Percentiles rank a stretch among this genome's conserved stretches.
Conservation (phyloP, 2,329 filamentous ascomycete species). For the Penicillium brevicompactum region DNA sequence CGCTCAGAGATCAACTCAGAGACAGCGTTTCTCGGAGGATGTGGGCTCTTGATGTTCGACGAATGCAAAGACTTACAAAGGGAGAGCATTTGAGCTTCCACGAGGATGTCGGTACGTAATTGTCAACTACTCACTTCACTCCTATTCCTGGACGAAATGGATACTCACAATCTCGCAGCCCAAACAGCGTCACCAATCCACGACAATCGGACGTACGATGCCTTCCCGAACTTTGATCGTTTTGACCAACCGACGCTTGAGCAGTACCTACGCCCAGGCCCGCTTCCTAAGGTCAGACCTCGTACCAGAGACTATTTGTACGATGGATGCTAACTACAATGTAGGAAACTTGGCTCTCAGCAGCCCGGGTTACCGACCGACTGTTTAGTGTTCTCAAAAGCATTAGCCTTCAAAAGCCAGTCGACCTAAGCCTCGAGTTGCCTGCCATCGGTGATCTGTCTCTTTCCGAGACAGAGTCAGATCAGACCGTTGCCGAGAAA, state of each 20-base stretch:
- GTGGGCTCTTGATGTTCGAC: constrained; percentile 46
- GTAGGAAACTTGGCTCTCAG: constrained; percentile 41
- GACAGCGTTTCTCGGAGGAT: constrained; percentile 46
- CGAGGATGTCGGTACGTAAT: constrained; percentile 39
- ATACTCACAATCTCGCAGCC: constrained; percentile 25
- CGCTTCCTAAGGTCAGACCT: constrained; percentile 38
- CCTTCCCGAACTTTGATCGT: constrained; percentile 46
- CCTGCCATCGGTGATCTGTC: constrained; percentile 30
- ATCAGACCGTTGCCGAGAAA: constrained; percentile 41
- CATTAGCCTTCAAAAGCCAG: constrained; percentile 34
- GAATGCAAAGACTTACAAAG: constrained; percentile 43
- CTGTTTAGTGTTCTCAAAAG: constrained; percentile 39
- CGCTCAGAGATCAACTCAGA: constrained; percentile 41
- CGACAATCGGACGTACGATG: constrained; percentile 42
- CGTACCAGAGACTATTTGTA: neutral
- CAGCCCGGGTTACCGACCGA: constrained; percentile 36
- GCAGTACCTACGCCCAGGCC: constrained; percentile 41
- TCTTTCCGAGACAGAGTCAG: constrained; percentile 26
- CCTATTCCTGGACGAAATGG: neutral
- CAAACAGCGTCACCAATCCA: constrained; percentile 28
- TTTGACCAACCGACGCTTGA: constrained; percentile 39
- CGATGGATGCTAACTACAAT: constrained; percentile 20
- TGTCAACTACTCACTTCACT: no score
- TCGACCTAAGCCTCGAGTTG: constrained; percentile 28
- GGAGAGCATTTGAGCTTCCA: constrained; percentile 38